These are phyloP conservation scores for Xylaria sp. DNA, from an alignment of 2,329 filamentous ascomycete genomes.

Conservation along the genomic window DNA sequence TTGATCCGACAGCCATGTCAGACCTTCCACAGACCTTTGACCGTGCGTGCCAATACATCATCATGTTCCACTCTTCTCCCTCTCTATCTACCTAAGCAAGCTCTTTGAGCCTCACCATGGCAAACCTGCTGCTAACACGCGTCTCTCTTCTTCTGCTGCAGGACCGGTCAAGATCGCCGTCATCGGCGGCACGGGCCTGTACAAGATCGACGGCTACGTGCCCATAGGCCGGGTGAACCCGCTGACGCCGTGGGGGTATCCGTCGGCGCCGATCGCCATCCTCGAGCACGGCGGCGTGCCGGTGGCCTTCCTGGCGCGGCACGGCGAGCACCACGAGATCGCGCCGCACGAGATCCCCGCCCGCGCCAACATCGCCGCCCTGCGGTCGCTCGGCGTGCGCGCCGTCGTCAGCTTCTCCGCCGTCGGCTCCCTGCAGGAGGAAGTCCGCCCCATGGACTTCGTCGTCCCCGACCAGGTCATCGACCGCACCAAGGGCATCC, in stretches of 20 bases:
- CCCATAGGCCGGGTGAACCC: constrained; percentile 82
- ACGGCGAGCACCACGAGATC: constrained; percentile 87
- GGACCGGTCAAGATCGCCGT: constrained; percentile 84
- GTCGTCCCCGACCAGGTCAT: constrained; percentile 96
- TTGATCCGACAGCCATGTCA: constrained; percentile 53
- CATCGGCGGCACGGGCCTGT: constrained; percentile 92
- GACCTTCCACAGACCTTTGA: constrained; percentile 68
- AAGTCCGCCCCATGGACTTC: constrained; percentile 95
- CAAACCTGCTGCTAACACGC: constrained; percentile 18
- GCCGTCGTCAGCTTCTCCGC: constrained; percentile 94
- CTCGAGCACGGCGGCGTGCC: constrained; percentile 84
- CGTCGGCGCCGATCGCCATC: constrained; percentile 81
- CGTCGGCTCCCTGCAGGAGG: constrained; percentile 90
- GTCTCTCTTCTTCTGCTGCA: constrained; percentile 46
- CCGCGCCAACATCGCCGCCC: constrained; percentile 97
- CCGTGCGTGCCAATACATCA: constrained; percentile 54
- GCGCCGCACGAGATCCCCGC: constrained; percentile 95
- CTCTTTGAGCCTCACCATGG: background rate
- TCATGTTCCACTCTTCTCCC: background rate
- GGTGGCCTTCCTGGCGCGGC: constrained; percentile 93
- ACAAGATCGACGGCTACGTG: constrained; percentile 85
- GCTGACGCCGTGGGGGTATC: constrained; percentile 87
- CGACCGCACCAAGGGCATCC: constrained; percentile 93
- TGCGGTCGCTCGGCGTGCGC: constrained; percentile 88
- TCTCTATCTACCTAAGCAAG: background rate